phyloP scores from a whole-genome alignment of 176 grass and related monocot species.

The Thinopyrum elongatum region DNA sequence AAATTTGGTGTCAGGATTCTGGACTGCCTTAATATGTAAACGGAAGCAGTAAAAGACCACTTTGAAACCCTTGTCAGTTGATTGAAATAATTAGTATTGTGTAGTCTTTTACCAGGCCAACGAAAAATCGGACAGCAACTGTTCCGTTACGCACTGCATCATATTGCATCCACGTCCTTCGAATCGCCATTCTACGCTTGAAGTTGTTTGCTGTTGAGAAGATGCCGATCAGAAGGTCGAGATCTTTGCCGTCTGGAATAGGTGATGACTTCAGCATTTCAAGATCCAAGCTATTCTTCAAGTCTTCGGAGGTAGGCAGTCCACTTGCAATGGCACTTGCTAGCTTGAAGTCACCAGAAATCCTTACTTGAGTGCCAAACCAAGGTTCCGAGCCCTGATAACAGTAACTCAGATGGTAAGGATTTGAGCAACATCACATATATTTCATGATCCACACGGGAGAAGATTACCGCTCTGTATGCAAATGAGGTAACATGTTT shows the following conservation, averaged over 20 bases:
- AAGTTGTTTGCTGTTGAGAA: slow-evolving; percentile 99
- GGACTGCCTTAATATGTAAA: neutral
- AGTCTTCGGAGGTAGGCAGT: slow-evolving; percentile 74
- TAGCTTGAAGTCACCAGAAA: slow-evolving; percentile 84
- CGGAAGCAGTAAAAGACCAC: neutral
- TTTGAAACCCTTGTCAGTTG: neutral
- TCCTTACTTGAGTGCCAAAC: slow-evolving; percentile 57
- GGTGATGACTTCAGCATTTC: slow-evolving; percentile 66
- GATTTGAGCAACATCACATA: neutral
- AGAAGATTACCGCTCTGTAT: slow-evolving; percentile 67
- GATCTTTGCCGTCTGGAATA: slow-evolving; percentile 52
- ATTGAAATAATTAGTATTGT: neutral
- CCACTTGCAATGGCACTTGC: slow-evolving; percentile 78
- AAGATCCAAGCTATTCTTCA: slow-evolving; percentile 58
- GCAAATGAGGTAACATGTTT: slow-evolving; percentile 77
- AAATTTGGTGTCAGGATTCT: neutral
- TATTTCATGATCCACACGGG: slow-evolving; percentile 15
- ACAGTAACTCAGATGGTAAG: slow-evolving; percentile 17
- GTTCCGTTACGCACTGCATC: slow-evolving; percentile 57
- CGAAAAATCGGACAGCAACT: slow-evolving; percentile 72
- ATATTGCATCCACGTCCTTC: slow-evolving; percentile 98
- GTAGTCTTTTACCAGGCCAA: slow-evolving; percentile 71
- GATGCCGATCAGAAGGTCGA: slow-evolving; percentile 85
- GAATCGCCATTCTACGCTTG: slow-evolving; percentile 82
- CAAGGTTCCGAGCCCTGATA: slow-evolving; percentile 84